A percentile compares a stretch with the other conserved stretches of the same genome.
Evolutionary conservation across 805 yeast genomes (phyloP).

Genomic region (Monosporozyma siamensis): DNA sequence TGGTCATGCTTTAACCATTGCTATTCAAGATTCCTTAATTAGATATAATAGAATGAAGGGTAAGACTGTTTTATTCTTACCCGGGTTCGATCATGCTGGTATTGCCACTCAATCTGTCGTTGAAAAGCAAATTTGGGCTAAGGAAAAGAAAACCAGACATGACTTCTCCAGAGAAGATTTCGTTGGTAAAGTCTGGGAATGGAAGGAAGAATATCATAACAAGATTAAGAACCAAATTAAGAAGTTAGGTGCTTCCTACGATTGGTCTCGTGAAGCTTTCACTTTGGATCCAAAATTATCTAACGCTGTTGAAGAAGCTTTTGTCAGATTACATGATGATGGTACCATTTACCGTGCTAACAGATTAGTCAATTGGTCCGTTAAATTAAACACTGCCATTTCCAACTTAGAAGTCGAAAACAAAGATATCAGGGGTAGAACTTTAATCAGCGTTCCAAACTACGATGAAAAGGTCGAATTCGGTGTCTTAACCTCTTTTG

Average conservation of each 20-base stretch:
- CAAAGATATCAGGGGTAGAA: slow-evolving; percentile 77
- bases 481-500: slow-evolving; percentile 94
- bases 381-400: slow-evolving; percentile 85
- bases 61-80: slow-evolving; percentile 81
- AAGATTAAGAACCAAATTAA: slow-evolving; percentile 78
- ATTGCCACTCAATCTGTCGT: slow-evolving; percentile 98
- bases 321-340: slow-evolving; percentile 84
- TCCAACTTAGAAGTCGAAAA: slow-evolving; percentile 95
- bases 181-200: slow-evolving; percentile 86
- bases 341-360: slow-evolving; percentile 92
- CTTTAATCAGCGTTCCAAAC: slow-evolving; percentile 76
- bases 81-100: slow-evolving; percentile 99
- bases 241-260: slow-evolving; percentile 92
- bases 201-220: slow-evolving; percentile 90
- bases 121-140: slow-evolving; percentile 89
- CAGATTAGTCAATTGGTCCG: slow-evolving; percentile 94
- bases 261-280: slow-evolving; percentile 92
- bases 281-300: slow-evolving; percentile 74
- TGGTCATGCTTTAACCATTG: slow-evolving; percentile 93
- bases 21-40: slow-evolving; percentile 88
- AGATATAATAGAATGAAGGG: slow-evolving; percentile 97
- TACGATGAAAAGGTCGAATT: slow-evolving; percentile 87
- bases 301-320: slow-evolving; percentile 81
- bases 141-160: slow-evolving; percentile 82
- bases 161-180: slow-evolving; percentile 91